These are phyloP conservation scores for Triticum monococcum DNA, from an alignment of 176 grass and related monocot species.

Conservation along the genomic window DNA sequence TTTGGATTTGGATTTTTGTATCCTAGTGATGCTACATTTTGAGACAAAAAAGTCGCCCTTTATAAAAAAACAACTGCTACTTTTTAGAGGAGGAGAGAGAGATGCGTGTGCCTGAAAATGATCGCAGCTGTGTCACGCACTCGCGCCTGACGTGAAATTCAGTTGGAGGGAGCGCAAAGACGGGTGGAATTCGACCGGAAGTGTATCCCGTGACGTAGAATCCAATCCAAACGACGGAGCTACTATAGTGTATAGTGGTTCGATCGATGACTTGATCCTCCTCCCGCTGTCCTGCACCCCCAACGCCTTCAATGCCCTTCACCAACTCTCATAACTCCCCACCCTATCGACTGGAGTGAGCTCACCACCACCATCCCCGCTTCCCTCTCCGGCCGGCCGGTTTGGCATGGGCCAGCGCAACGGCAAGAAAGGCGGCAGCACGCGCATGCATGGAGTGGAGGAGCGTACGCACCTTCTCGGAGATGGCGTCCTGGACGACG, in stretches of 20 bases:
- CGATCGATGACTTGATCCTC: background rate
- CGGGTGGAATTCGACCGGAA: background rate
- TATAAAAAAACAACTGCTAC: too few species aligned
- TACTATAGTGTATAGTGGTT: background rate
- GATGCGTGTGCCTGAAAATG: slow-evolving; percentile 2
- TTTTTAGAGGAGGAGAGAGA: background rate
- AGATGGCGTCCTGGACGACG: slow-evolving; percentile 95
- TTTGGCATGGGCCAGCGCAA: background rate
- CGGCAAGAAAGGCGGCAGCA: slow-evolving; percentile 21
- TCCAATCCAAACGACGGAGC: slow-evolving; percentile 13
- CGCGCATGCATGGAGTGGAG: background rate
- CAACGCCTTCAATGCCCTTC: slow-evolving; percentile 51
- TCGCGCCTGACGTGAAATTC: background rate
- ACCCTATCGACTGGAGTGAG: background rate
- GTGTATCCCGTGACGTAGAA: background rate
- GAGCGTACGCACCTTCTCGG: slow-evolving; percentile 69
- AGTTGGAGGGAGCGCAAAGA: background rate
- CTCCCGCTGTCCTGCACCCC: background rate
- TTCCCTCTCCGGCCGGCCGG: background rate
- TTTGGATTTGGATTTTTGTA: too few species aligned
- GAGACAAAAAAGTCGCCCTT: too few species aligned
- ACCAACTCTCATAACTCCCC: slow-evolving; percentile 42
- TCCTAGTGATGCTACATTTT: too few species aligned
- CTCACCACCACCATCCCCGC: background rate
- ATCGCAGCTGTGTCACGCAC: background rate